These are phyloP conservation scores for Penstemon newberryi DNA, from an alignment of 257 asterid species.

Conservation along the genomic window DNA sequence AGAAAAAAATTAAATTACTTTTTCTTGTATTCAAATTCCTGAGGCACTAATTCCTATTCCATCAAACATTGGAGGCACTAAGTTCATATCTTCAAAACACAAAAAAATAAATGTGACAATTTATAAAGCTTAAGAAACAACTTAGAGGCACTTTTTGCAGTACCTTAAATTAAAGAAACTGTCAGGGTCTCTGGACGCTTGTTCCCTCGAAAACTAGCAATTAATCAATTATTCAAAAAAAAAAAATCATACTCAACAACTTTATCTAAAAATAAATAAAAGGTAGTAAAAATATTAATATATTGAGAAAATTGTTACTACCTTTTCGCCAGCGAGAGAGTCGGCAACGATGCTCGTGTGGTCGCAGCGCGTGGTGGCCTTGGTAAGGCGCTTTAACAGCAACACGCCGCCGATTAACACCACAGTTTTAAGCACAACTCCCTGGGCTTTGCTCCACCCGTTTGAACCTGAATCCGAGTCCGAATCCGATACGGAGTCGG, in stretches of 20 bases:
- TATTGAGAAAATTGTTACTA: conserved; percentile 3
- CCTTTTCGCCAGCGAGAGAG: conserved; percentile 96
- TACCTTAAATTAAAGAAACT: conserved; percentile 96
- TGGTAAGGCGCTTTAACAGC: conserved; percentile 81
- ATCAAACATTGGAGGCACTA: background rate
- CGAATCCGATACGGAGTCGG: conserved; percentile 64
- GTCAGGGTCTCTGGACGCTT: conserved; percentile 94
- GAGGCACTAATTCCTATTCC: conserved; percentile 1
- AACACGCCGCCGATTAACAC: conserved; percentile 88
- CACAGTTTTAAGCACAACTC: conserved; percentile 71
- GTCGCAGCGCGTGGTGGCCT: conserved; percentile 99
- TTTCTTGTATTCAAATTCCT: background rate
- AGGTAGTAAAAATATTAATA: too few species aligned
- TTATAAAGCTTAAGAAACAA: background rate
- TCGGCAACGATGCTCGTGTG: conserved; percentile 87
- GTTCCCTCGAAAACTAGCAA: conserved; percentile 83
- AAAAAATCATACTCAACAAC: too few species aligned
- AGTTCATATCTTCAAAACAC: background rate
- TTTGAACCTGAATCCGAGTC: conserved; percentile 51
- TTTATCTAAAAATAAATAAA: too few species aligned
- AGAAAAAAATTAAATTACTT: background rate
- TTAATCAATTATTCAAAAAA: background rate
- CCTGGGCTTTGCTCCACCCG: conserved; percentile 78
- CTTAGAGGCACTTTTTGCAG: background rate
- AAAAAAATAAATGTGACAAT: background rate